Percentiles rank a stretch among this genome's conserved stretches.
Conservation (phyloP, 139 green algal genomes). For the Pseudopediastrum boryanum region DNA sequence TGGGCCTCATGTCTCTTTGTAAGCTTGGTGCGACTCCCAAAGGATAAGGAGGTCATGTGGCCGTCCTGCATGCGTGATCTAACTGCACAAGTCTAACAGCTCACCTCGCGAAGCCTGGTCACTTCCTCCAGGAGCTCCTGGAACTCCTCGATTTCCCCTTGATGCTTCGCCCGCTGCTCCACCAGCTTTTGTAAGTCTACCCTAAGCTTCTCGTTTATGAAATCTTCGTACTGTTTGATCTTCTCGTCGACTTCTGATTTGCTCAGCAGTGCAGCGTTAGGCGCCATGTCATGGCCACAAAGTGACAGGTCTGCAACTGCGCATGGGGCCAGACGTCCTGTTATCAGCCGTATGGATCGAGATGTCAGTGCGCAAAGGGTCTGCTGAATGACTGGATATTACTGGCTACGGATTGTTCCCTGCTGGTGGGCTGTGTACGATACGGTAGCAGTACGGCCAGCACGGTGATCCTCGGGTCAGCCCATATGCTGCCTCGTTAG, state of each 20-base stretch:
- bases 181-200: constrained; percentile 26
- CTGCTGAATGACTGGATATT: too few species aligned
- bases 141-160: constrained; percentile 32
- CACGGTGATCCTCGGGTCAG: too few species aligned
- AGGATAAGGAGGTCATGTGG: neutral
- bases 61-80: neutral
- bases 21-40: neutral
- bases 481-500: too few species aligned
- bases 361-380: too few species aligned
- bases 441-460: too few species aligned
- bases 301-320: too few species aligned
- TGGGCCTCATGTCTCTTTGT: neutral
- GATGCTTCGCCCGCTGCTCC: neutral
- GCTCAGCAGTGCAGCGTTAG: too few species aligned
- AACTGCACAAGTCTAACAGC: neutral
- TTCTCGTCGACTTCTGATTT: constrained; percentile 13
- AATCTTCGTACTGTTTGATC: constrained; percentile 37
- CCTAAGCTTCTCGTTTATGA: constrained; percentile 34
- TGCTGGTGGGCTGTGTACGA: too few species aligned
- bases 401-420: too few species aligned
- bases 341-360: too few species aligned
- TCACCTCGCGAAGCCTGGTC: constrained; percentile 11
- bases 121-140: constrained; percentile 28
- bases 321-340: too few species aligned
- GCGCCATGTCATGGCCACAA: too few species aligned